phyloP scores from a whole-genome alignment of 371 early-diverging fungal genomes.

The Synchytrium microbalum region DNA sequence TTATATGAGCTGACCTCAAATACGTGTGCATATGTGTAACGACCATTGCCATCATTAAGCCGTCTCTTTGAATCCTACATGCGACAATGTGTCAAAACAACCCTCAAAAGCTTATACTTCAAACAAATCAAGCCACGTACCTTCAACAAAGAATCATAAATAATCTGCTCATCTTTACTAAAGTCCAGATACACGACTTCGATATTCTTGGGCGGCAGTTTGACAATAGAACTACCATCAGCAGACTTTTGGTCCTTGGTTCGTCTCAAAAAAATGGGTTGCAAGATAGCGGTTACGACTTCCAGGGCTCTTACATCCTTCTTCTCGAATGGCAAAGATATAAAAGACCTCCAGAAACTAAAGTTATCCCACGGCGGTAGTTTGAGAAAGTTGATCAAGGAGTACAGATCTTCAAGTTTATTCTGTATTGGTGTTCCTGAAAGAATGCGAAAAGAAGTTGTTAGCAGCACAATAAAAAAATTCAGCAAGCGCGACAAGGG shows the following conservation, averaged over 20 bases:
- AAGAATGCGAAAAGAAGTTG: no score
- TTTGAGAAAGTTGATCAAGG: conserved; percentile 69
- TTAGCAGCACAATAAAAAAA: no score
- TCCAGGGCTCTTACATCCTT: conserved; percentile 47
- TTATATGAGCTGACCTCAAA: no score
- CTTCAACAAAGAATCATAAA: conserved; percentile 3
- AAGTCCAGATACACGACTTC: conserved; percentile 54
- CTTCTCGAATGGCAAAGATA: conserved; percentile 56
- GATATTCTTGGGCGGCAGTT: conserved; percentile 49
- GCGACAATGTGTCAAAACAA: neutral
- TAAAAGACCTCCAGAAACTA: conserved; percentile 55
- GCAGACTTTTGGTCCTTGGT: conserved; percentile 52
- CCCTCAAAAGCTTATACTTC: neutral
- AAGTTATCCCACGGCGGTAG: conserved; percentile 60
- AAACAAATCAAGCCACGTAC: neutral
- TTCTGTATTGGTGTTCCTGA: conserved; percentile 69
- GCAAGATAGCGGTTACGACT: conserved; percentile 55
- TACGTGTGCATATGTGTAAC: neutral
- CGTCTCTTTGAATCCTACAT: conserved; percentile 35
- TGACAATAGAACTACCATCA: conserved; percentile 51
- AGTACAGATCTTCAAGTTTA: conserved; percentile 58
- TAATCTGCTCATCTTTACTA: conserved; percentile 8
- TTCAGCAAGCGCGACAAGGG: no score
- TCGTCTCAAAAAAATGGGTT: conserved; percentile 57
- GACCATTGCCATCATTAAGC: conserved; percentile 34